Evolutionary conservation across 2,329 filamentous ascomycete species (phyloP).

Genomic region (Fusarium annulatum): DNA sequence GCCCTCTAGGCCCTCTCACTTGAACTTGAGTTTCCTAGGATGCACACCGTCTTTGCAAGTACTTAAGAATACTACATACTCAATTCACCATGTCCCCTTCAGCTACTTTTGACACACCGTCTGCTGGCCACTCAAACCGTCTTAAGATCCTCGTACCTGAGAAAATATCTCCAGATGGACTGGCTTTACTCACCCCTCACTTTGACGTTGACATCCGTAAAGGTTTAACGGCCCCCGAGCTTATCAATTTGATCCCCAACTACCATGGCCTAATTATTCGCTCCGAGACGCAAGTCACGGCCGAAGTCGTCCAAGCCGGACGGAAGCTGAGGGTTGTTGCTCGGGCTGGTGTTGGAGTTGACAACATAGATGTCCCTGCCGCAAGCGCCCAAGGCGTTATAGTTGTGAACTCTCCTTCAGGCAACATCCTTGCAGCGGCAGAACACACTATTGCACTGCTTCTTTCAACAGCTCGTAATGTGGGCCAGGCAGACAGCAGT

Average conservation of each 20-base stretch:
- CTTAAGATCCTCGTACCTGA: conserved; percentile 77
- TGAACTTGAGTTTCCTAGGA: conserved; percentile 8
- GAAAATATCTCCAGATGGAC: conserved; percentile 82
- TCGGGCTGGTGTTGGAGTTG: conserved; percentile 82
- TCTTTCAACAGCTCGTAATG: conserved; percentile 78
- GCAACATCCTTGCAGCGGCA: conserved; percentile 83
- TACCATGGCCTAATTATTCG: conserved; percentile 84
- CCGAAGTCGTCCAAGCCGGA: conserved; percentile 72
- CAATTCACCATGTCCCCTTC: conserved; percentile 44
- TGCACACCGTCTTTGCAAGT: conserved; percentile 23
- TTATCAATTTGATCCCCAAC: conserved; percentile 72
- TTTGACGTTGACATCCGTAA: conserved; percentile 77
- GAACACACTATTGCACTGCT: conserved; percentile 82
- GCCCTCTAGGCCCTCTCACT: conserved; percentile 1
- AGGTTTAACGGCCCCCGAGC: conserved; percentile 70
- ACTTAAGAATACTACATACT: neutral
- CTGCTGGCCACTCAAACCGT: conserved; percentile 28
- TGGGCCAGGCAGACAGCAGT: conserved; percentile 75
- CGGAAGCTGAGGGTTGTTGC: conserved; percentile 81
- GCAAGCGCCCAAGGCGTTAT: conserved; percentile 80
- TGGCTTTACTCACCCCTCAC: conserved; percentile 72
- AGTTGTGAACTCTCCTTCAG: conserved; percentile 82
- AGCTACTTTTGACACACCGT: conserved; percentile 40
- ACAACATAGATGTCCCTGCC: conserved; percentile 81
- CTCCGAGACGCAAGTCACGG: conserved; percentile 84